Conservation (phyloP, 768 basidiomycete species). For the Mycena rosella region DNA sequence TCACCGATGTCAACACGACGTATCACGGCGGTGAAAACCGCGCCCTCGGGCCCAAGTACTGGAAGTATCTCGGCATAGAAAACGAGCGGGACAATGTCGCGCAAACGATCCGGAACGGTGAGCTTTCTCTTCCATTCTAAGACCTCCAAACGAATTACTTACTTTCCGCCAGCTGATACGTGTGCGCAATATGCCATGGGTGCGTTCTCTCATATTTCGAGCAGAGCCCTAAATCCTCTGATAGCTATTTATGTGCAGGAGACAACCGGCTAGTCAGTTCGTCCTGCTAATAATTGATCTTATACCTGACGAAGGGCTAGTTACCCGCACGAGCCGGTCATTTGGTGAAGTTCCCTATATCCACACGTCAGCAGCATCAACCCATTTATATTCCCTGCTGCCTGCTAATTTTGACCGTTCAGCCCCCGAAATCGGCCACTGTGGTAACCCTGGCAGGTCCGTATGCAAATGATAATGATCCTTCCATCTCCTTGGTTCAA, state of each 20-base stretch:
- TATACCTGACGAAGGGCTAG: not conserved
- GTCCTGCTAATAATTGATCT: not conserved
- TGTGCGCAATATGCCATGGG: slow-evolving; percentile 6
- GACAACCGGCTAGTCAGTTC: not conserved
- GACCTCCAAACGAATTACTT: not conserved
- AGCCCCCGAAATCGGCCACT: too few species aligned
- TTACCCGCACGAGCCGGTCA: slow-evolving; percentile 7
- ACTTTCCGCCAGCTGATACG: not conserved
- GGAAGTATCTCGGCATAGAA: not conserved
- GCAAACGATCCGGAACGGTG: not conserved
- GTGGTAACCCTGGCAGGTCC: too few species aligned
- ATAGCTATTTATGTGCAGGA: slow-evolving; percentile 13
- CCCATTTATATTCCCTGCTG: too few species aligned
- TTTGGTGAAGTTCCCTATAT: too few species aligned
- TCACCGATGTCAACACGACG: not conserved
- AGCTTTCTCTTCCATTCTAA: not conserved
- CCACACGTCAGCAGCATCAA: too few species aligned
- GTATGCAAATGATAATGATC: too few species aligned
- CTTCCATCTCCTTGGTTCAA: too few species aligned
- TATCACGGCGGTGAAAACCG: not conserved
- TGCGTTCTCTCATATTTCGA: not conserved
- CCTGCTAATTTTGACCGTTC: too few species aligned
- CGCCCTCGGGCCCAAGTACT: not conserved
- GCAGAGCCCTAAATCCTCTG: not conserved
- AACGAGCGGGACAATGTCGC: not conserved